Evolutionary conservation across 768 basidiomycete species (phyloP).

Genomic region (Suillus spraguei): DNA sequence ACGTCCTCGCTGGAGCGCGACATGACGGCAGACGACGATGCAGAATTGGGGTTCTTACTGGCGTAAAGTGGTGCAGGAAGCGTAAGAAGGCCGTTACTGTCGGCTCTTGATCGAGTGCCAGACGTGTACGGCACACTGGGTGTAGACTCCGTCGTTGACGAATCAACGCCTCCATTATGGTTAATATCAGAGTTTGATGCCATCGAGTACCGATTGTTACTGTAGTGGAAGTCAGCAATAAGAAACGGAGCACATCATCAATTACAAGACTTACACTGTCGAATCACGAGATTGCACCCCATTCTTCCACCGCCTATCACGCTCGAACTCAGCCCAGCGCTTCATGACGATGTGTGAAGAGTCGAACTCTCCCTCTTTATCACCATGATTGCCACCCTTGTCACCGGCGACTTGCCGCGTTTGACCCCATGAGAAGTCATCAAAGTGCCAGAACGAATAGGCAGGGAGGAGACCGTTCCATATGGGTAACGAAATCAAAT

Average conservation of each 20-base stretch:
- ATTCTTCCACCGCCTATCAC: slow-evolving; percentile 91
- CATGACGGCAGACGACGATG: slow-evolving; percentile 43
- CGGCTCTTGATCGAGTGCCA: slow-evolving; percentile 57
- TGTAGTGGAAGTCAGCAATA: slow-evolving; percentile 34
- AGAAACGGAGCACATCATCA: slow-evolving; percentile 20
- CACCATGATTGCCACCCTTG: slow-evolving; percentile 72
- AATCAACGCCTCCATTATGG: slow-evolving; percentile 53
- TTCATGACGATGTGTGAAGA: slow-evolving; percentile 98
- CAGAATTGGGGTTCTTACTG: slow-evolving; percentile 51
- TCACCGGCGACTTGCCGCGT: slow-evolving; percentile 84
- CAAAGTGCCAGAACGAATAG: slow-evolving; percentile 99
- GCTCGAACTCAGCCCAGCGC: slow-evolving; percentile 97
- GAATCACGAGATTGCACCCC: slow-evolving; percentile 85
- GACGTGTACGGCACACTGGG: slow-evolving; percentile 33
- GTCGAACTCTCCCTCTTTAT: slow-evolving; percentile 98
- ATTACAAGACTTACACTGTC: slow-evolving; percentile 52
- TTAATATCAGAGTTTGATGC: slow-evolving; percentile 79
- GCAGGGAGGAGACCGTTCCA: slow-evolving; percentile 97
- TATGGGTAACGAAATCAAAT: slow-evolving; percentile 88
- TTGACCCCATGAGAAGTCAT: slow-evolving; percentile 98
- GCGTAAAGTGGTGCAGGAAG: slow-evolving; percentile 75
- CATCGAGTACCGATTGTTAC: slow-evolving; percentile 66
- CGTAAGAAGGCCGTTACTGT: slow-evolving; percentile 71
- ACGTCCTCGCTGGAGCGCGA: slow-evolving; percentile 49
- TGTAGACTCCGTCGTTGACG: slow-evolving; percentile 64